Evolutionary conservation across 202 grass and related monocot species (phyloP).

Genomic region (Cymbopogon flexuosus): DNA sequence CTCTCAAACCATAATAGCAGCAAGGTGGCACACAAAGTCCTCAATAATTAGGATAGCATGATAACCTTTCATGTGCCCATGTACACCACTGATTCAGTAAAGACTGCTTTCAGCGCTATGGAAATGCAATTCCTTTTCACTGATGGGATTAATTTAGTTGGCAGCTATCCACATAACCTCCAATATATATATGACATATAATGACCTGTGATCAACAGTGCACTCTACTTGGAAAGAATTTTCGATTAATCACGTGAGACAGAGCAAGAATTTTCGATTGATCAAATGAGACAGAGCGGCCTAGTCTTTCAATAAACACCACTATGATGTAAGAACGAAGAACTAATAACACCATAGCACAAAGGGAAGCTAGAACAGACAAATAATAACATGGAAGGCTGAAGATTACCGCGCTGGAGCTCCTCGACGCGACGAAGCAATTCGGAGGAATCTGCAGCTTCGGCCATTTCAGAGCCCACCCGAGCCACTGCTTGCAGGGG

Average conservation of each 20-base stretch:
- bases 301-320: neutral
- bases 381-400: neutral
- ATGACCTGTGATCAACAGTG: neutral
- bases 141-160: neutral
- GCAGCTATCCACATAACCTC: neutral
- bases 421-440: neutral
- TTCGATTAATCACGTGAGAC: neutral
- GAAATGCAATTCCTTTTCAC: conserved; percentile 10
- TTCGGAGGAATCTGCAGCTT: neutral
- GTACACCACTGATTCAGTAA: neutral
- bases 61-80: neutral
- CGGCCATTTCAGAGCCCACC: conserved; percentile 17
- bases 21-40: neutral
- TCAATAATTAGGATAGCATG: neutral
- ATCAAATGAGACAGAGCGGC: neutral
- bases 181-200: neutral
- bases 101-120: neutral
- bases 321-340: neutral
- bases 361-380: neutral
- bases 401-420: conserved; percentile 25
- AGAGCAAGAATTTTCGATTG: neutral
- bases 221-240: neutral
- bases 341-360: neutral
- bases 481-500: neutral
- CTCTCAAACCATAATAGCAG: neutral